Percentiles rank a stretch among this genome's conserved stretches.
Evolutionary conservation across 1,284 basidiomycete genomes (phyloP).

Genomic region (Cystobasidium sp.): DNA sequence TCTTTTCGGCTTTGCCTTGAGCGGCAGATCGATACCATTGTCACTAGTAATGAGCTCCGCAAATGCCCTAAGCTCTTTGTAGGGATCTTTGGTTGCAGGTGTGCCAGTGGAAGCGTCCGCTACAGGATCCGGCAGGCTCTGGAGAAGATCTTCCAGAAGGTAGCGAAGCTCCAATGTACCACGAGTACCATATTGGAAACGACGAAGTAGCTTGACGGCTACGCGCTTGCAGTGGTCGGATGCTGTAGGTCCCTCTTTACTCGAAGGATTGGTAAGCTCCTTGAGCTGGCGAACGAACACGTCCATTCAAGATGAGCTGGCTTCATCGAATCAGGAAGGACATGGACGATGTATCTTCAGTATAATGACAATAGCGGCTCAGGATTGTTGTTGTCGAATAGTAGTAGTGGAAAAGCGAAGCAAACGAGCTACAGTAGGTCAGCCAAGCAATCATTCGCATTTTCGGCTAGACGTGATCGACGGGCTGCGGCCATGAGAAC

Average conservation of each 20-base stretch:
- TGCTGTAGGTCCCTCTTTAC: neutral
- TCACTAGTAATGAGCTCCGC: slow-evolving; percentile 10
- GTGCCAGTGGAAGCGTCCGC: neutral
- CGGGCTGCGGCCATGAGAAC: too few species aligned
- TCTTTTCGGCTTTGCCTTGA: slow-evolving; percentile 13
- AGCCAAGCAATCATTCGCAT: too few species aligned
- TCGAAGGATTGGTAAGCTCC: slow-evolving; percentile 11
- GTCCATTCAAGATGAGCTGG: slow-evolving; percentile 15
- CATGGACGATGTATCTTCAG: neutral
- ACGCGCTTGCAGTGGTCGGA: slow-evolving; percentile 30
- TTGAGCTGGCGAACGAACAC: slow-evolving; percentile 13
- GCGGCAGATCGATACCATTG: neutral
- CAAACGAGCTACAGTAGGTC: too few species aligned
- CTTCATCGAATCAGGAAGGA: neutral
- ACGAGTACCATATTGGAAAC: slow-evolving; percentile 17
- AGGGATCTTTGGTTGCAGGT: neutral
- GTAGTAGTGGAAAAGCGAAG: too few species aligned
- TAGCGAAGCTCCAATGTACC: slow-evolving; percentile 22
- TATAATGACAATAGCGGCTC: too few species aligned
- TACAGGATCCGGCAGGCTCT: slow-evolving; percentile 8
- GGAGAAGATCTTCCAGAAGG: slow-evolving; percentile 31
- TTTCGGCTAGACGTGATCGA: too few species aligned
- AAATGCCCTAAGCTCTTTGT: neutral
- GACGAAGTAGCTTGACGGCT: slow-evolving; percentile 19
- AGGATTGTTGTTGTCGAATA: too few species aligned